These are phyloP conservation scores for Prunus persica DNA, from an alignment of 306 rosid species.

Conservation along the genomic window Prunus_persica_NCBIv2 NC_034010.1:10874501-10875000, in stretches of 20 bases:
- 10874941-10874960: neutral
- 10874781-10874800: neutral
- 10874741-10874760: conserved; percentile 20
- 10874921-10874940: neutral
- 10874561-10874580: too few relatives aligned
- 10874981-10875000: conserved; percentile 23
- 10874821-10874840: neutral
- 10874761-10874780: conserved; percentile 20
- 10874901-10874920: neutral
- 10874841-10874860: neutral
- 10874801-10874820: neutral
- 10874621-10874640: neutral
- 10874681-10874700: conserved; percentile 51
- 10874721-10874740: conserved; percentile 27
- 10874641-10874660: neutral
- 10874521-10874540: too few relatives aligned
- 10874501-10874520: too few relatives aligned
- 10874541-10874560: too few relatives aligned
- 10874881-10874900: too few relatives aligned
- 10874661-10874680: conserved; percentile 67
- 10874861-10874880: too few relatives aligned
- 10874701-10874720: conserved; percentile 11
- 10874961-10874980: conserved; percentile 14
- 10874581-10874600: too few relatives aligned
- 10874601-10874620: too few relatives aligned